Evolutionary conservation across 2,329 filamentous ascomycete genomes (phyloP), one percentile per base, ranked within the genome.

Genomic region (Colletotrichum coccodes): DNA sequence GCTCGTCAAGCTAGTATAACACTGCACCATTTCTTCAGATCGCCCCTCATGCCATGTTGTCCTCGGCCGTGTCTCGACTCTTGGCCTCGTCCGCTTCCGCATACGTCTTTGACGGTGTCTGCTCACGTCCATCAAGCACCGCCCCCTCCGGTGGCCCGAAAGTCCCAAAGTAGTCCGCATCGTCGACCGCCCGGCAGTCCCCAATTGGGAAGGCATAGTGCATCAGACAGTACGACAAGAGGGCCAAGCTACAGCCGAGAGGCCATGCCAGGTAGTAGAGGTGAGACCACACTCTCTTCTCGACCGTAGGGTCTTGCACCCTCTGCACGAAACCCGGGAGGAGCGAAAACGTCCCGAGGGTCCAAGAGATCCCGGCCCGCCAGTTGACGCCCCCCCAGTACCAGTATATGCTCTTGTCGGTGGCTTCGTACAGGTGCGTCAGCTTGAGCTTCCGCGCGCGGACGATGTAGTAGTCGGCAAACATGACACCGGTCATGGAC

Each of bases 401-500:
- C 73, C 73, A 75, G 59, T 75, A 75, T 4, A 75, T 63, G 38
- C 72, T 73, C 12, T 46, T 4, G 4, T 57, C 6, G 1, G 66
- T 70, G 9, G 64, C 60, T 6, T 67, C 68, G 52, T 79, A 81
- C 3, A 82, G 72, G 49, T 80, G 76, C n/a, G 76, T 79, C 6
- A 82, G 75, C 53, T 79, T 79, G 26, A 81, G 72, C 30, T 74
- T 76, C 12, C 76, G 74, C 23, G 73, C 75, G 30, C 79, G 77
- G 4, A 81, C 56, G 44, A 81, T 42, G 73, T 77, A 76, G 74
- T 75, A 78, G 69, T 80, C 78, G 12, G 73, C 69, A 42, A 79
- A 76, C 78, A 81, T 80, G 23, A 80, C 74, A 7, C 78, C 79
- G 14, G 78, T 79, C 57, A 80, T 73, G 2, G 78, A 78, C 3